A percentile compares a stretch with the other conserved stretches of the same genome.
These are phyloP conservation scores for Mycena pura DNA, from an alignment of 768 basidiomycete genomes.

Conservation along the genomic window DNA sequence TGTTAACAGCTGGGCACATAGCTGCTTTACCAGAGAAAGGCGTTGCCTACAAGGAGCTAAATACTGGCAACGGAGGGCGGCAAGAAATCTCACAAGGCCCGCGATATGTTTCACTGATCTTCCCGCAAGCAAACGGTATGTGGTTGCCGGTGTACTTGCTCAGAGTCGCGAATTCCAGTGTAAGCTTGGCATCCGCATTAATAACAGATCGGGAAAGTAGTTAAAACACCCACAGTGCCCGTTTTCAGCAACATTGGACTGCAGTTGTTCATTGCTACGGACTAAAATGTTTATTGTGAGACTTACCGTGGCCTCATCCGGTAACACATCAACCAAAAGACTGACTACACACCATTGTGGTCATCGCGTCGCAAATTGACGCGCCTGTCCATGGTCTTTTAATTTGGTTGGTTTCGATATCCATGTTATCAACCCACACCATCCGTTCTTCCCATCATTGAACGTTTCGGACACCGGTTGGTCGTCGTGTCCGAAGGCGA, in stretches of 20 bases:
- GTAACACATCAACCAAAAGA: no score
- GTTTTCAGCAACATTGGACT: conserved; percentile 17
- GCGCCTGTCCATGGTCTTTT: no score
- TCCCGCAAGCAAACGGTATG: conserved; percentile 54
- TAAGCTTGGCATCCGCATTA: conserved; percentile 43
- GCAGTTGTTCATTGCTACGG: conserved; percentile 14
- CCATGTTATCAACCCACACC: no score
- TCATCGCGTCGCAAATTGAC: conserved; percentile 44
- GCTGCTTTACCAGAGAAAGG: conserved; percentile 38
- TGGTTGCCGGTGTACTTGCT: conserved; percentile 56
- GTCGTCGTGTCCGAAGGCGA: conserved; percentile 69
- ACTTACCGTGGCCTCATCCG: no score
- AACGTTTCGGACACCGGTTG: conserved; percentile 52
- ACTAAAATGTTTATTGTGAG: conserved; percentile 25
- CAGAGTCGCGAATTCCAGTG: conserved; percentile 52
- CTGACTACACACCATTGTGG: conserved; percentile 58
- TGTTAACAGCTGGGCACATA: not conserved
- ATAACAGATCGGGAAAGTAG: not conserved
- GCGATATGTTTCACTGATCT: conserved; percentile 53
- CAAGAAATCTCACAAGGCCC: conserved; percentile 34
- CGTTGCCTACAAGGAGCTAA: conserved; percentile 35
- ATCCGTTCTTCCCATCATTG: conserved; percentile 41
- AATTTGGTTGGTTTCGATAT: no score
- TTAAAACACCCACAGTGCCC: not conserved
- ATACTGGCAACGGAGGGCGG: not conserved